Conservation (phyloP, 768 basidiomycete genomes). For the Fomitopsis serialis region DNA sequence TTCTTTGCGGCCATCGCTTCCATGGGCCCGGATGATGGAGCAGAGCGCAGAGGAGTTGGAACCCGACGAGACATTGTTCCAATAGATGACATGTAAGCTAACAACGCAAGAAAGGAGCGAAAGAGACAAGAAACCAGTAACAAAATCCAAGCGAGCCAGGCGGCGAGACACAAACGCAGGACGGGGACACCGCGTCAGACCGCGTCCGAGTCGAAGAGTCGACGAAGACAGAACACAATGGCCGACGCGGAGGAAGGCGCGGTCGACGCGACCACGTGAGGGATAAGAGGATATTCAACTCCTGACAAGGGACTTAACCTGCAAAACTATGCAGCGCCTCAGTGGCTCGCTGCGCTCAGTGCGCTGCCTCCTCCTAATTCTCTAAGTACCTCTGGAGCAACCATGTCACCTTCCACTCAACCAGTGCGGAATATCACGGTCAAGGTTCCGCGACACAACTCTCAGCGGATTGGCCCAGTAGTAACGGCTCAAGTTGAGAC, state of each 20-base stretch:
- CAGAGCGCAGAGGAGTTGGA: constrained; percentile 13
- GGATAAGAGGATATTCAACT: neutral
- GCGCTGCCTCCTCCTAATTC: no score
- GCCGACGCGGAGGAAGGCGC: neutral
- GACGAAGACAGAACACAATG: no score
- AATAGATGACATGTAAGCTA: neutral
- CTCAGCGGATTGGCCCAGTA: constrained; percentile 64
- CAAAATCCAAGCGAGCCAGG: no score
- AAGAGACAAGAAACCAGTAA: neutral
- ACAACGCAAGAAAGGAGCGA: neutral
- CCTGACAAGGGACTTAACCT: no score
- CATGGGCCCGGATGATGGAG: constrained; percentile 25
- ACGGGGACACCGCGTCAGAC: no score
- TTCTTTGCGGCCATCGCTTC: constrained; percentile 54
- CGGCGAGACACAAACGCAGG: no score
- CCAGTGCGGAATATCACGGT: constrained; percentile 52
- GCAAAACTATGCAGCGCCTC: no score
- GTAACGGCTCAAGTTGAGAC: constrained; percentile 53
- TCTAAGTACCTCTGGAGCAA: no score
- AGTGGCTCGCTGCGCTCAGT: no score
- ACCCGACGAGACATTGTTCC: constrained; percentile 5
- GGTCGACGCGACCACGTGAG: neutral
- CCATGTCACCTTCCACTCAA: constrained; percentile 54
- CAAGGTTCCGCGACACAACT: constrained; percentile 69
- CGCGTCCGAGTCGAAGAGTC: no score